Conservation (phyloP, 768 basidiomycete species). For the Lentinus brumalis region DNA sequence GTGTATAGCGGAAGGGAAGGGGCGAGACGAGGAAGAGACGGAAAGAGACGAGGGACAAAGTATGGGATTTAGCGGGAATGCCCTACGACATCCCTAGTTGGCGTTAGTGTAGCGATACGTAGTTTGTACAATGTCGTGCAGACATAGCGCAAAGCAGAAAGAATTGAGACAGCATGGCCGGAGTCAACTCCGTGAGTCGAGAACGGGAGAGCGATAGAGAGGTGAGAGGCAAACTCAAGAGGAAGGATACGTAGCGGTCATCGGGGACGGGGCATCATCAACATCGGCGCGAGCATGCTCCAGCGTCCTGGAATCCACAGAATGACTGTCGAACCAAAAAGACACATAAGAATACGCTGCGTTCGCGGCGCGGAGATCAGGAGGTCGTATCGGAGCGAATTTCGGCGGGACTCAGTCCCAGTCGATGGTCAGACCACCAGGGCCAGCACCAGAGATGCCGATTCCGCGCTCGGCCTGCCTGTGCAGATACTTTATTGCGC, state of each 20-base stretch:
- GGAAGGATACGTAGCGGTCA: background rate
- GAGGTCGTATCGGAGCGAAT: background rate
- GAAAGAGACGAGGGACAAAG: background rate
- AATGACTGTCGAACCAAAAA: slow-evolving; percentile 9
- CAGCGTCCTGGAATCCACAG: slow-evolving; percentile 5
- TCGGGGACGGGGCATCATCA: background rate
- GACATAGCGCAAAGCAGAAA: background rate
- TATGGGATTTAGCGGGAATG: slow-evolving; percentile 9
- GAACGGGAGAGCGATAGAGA: background rate
- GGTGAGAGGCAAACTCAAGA: background rate
- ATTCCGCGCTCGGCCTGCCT: slow-evolving; percentile 76
- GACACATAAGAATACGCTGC: background rate
- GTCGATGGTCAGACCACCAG: slow-evolving; percentile 75
- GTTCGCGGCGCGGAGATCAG: background rate
- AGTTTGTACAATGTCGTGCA: slow-evolving; percentile 8
- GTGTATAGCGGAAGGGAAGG: background rate
- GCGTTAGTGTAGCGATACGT: background rate
- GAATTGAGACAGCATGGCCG: background rate
- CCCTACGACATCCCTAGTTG: slow-evolving; percentile 25
- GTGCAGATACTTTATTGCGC: slow-evolving; percentile 79
- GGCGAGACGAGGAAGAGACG: background rate
- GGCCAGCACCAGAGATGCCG: slow-evolving; percentile 62
- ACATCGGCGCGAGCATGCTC: background rate
- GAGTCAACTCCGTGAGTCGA: background rate
- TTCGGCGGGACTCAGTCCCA: slow-evolving; percentile 55